Conservation (phyloP, 2,329 filamentous ascomycete species). For the Stachybotrys echinatus region DNA sequence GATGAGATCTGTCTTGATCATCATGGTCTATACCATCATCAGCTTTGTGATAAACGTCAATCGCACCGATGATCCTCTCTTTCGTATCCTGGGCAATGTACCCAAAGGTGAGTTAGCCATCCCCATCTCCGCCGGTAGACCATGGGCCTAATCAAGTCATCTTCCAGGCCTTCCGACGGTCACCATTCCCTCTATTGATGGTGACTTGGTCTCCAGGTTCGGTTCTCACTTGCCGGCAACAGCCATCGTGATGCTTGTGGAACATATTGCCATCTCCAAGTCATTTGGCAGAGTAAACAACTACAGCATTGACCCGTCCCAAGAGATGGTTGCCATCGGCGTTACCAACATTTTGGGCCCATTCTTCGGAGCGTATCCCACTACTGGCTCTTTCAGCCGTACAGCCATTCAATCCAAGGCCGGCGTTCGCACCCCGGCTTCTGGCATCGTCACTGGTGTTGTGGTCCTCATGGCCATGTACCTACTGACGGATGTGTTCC, state of each 20-base stretch:
- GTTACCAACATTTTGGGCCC: slow-evolving; percentile 85
- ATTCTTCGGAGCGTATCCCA: slow-evolving; percentile 86
- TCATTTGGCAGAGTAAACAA: slow-evolving; percentile 95
- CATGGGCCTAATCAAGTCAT: background rate
- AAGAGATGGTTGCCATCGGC: slow-evolving; percentile 93
- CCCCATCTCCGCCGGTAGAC: background rate
- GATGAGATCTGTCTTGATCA: slow-evolving; percentile 84
- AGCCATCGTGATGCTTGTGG: slow-evolving; percentile 91
- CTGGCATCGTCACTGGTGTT: slow-evolving; percentile 79
- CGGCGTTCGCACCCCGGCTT: slow-evolving; percentile 85
- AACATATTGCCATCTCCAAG: slow-evolving; percentile 96
- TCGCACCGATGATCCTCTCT: slow-evolving; percentile 56
- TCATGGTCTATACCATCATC: slow-evolving; percentile 86
- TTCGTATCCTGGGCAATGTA: slow-evolving; percentile 70
- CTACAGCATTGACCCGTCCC: slow-evolving; percentile 91
- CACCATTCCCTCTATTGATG: slow-evolving; percentile 64
- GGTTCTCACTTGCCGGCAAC: slow-evolving; percentile 71
- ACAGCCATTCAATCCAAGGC: slow-evolving; percentile 98
- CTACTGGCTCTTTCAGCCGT: slow-evolving; percentile 91
- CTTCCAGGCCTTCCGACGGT: slow-evolving; percentile 69
- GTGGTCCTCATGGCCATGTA: slow-evolving; percentile 90
- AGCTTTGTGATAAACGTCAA: slow-evolving; percentile 79
- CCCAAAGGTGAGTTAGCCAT: slow-evolving; percentile 54
- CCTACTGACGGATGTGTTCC: slow-evolving; percentile 82
- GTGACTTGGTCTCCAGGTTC: slow-evolving; percentile 62